Conservation (phyloP, 352 stramenopile genomes). For the Pythium guiyangense region DNA sequence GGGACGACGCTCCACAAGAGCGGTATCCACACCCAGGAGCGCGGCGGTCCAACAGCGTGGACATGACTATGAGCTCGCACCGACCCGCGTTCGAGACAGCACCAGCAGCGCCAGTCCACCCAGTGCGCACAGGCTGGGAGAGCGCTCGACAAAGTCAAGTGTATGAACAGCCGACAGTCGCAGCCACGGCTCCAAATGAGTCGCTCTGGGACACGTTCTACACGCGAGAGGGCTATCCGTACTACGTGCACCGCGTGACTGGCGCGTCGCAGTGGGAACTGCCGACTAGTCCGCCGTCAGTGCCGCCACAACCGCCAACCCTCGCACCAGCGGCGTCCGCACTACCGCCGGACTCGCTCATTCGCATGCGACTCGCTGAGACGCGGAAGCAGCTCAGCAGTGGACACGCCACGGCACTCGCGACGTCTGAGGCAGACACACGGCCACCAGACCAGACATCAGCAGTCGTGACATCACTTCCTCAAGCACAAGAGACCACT, state of each 20-base stretch:
- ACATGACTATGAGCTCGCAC: neutral
- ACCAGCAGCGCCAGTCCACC: neutral
- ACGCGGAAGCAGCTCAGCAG: slow-evolving; percentile 21
- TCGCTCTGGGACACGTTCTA: slow-evolving; percentile 64
- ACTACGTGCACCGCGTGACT: slow-evolving; percentile 70
- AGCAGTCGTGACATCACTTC: neutral
- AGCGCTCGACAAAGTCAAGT: neutral
- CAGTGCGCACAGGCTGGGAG: slow-evolving; percentile 3
- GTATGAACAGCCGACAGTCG: neutral
- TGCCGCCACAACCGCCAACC: neutral
- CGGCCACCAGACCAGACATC: neutral
- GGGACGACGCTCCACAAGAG: neutral
- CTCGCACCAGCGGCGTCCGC: neutral
- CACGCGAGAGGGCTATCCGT: slow-evolving; percentile 67
- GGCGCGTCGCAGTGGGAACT: slow-evolving; percentile 77
- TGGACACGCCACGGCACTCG: neutral
- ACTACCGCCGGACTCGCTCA: slow-evolving; percentile 34
- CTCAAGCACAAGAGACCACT: too few species aligned
- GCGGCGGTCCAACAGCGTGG: slow-evolving; percentile 5
- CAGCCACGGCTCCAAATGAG: neutral
- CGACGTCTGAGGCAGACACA: neutral
- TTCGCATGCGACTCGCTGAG: slow-evolving; percentile 42
- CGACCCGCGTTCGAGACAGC: neutral
- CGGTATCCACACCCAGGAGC: neutral
- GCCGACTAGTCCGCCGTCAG: slow-evolving; percentile 13